A percentile compares a stretch with the other conserved stretches of the same genome.
phyloP scores from a whole-genome alignment of 2,329 filamentous ascomycete genomes.

The Penicillium capsulatum region DNA sequence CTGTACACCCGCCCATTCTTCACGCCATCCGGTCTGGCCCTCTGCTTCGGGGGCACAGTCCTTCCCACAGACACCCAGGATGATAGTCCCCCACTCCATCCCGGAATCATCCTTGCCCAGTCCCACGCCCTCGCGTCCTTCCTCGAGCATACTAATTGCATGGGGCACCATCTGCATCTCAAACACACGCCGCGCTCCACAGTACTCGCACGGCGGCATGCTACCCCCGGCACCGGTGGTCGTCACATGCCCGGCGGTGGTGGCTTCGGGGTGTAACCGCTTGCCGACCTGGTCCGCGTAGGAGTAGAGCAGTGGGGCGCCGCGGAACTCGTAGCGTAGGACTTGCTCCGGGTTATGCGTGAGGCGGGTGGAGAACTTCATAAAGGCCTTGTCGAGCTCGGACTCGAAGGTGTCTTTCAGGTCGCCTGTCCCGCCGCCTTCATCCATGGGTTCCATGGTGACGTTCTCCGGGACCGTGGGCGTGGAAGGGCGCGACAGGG shows the following conservation, averaged over 20 bases:
- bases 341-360: slow-evolving; percentile 78
- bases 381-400: slow-evolving; percentile 69
- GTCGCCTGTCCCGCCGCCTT: slow-evolving; percentile 33
- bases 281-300: slow-evolving; percentile 70
- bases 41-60: slow-evolving; percentile 67
- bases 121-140: slow-evolving; percentile 58
- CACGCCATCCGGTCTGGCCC: slow-evolving; percentile 70
- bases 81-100: slow-evolving; percentile 97
- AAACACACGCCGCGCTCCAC: slow-evolving; percentile 71
- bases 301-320: slow-evolving; percentile 72
- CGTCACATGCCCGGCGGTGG: slow-evolving; percentile 26
- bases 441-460: slow-evolving; percentile 41
- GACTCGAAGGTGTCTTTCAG: slow-evolving; percentile 73
- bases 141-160: slow-evolving; percentile 83
- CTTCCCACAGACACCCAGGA: slow-evolving; percentile 75
- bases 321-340: slow-evolving; percentile 73
- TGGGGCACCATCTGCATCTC: slow-evolving; percentile 91
- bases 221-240: slow-evolving; percentile 28
- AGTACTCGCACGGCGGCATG: slow-evolving; percentile 73
- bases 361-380: slow-evolving; percentile 73
- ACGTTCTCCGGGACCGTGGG: slow-evolving; percentile 49
- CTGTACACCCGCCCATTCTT: slow-evolving; percentile 97
- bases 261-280: slow-evolving; percentile 45
- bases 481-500: slow-evolving; percentile 57
- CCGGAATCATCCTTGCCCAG: slow-evolving; percentile 61